These are phyloP conservation scores for Drosera capensis DNA, from an alignment of 148 eudicot species.

Conservation along the genomic window DNA sequence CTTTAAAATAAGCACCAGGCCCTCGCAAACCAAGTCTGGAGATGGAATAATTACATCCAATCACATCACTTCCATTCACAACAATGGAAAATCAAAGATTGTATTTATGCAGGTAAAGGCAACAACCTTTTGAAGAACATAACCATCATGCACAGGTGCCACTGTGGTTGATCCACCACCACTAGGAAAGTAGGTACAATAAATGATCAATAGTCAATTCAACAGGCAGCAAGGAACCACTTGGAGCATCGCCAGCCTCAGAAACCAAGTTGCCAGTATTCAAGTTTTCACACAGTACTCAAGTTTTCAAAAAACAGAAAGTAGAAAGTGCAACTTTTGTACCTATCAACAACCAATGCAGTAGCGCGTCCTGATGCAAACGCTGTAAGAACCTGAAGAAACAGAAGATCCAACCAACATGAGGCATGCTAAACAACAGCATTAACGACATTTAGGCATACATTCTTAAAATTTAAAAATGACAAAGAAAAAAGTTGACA, in stretches of 20 bases:
- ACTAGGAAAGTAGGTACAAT: constrained; percentile 25
- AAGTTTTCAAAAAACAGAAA: background rate
- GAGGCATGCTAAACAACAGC: constrained; percentile 6
- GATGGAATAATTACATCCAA: too few species aligned
- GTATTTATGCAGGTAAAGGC: too few species aligned
- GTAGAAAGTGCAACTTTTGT: constrained; percentile 4
- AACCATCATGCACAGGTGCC: constrained; percentile 99
- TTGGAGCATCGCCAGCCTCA: background rate
- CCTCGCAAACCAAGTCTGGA: too few species aligned
- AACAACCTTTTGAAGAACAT: constrained; percentile 91
- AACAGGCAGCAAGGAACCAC: background rate
- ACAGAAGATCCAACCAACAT: constrained; percentile 3
- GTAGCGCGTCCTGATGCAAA: constrained; percentile 97
- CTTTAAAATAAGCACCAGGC: too few species aligned
- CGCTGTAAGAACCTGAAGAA: constrained; percentile 81
- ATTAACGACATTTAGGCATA: background rate
- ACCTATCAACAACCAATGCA: constrained; percentile 91
- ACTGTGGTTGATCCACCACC: constrained; percentile 98
- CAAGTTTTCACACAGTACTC: too few species aligned
- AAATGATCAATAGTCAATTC: background rate
- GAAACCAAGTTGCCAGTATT: background rate
- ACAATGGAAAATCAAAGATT: too few species aligned
- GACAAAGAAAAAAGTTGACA: background rate
- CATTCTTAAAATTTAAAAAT: background rate
- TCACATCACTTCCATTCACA: too few species aligned